These are phyloP conservation scores for Forsythia viridissima DNA, from an alignment of 257 asterid species.

Conservation along the genomic window DNA sequence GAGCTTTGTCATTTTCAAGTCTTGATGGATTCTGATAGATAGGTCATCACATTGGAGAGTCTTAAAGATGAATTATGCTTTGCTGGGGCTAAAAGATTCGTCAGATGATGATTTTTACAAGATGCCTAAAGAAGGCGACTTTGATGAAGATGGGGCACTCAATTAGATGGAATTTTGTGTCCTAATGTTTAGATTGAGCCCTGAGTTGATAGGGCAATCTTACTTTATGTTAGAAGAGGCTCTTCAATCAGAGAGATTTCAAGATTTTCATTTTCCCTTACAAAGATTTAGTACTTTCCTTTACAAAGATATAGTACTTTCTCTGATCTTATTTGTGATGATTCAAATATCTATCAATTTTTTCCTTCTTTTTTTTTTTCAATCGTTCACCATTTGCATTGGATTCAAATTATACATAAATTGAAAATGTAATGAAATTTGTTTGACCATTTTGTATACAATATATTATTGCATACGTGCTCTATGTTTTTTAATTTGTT, in stretches of 20 bases:
- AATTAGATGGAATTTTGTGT: conserved; percentile 65
- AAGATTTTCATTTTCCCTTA: conserved; percentile 29
- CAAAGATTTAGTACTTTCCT: background rate
- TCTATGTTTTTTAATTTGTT: too few species aligned
- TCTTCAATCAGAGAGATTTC: conserved; percentile 31
- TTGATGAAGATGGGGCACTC: conserved; percentile 64
- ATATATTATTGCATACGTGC: too few species aligned
- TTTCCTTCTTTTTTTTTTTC: too few species aligned
- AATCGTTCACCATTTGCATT: conserved; percentile 5
- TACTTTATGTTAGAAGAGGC: conserved; percentile 49
- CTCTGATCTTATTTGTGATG: conserved; percentile 19
- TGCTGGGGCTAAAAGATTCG: conserved; percentile 40
- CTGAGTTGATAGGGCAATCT: conserved; percentile 55
- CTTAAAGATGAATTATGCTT: conserved; percentile 37
- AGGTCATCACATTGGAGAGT: conserved; percentile 48
- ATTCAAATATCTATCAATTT: background rate
- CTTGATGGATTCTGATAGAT: too few species aligned
- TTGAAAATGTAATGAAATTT: background rate
- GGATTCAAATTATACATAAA: conserved; percentile 8
- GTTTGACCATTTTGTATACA: background rate
- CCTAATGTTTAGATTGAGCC: conserved; percentile 58
- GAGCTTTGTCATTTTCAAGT: too few species aligned
- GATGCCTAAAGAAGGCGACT: conserved; percentile 51
- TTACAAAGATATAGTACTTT: conserved; percentile 10
- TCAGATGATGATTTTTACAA: conserved; percentile 39